These are phyloP conservation scores for Cytospora leucostoma DNA, from an alignment of 2,329 filamentous ascomycete species.

Conservation along the genomic window DNA sequence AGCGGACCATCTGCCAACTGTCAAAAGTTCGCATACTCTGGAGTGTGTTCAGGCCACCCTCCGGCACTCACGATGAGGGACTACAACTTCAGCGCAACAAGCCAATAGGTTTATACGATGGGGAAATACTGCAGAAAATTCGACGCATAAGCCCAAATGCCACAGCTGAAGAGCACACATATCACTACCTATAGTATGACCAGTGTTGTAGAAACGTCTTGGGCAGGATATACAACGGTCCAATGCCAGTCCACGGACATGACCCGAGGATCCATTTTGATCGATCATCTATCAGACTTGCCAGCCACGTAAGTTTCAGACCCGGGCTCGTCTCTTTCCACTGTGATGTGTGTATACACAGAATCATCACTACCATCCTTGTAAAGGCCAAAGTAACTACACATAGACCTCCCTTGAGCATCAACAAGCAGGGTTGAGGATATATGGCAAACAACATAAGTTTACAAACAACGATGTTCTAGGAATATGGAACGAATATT, in stretches of 20 bases:
- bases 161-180: neutral
- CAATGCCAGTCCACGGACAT: neutral
- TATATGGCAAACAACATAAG: no score
- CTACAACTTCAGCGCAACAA: neutral
- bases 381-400: no score
- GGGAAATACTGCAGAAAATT: neutral
- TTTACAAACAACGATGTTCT: no score
- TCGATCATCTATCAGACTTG: neutral
- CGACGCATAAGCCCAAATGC: neutral
- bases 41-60: no score
- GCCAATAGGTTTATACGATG: neutral
- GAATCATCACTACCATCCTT: neutral
- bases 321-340: neutral
- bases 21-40: neutral
- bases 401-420: no score
- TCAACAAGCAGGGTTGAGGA: no score
- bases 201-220: neutral
- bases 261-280: neutral
- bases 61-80: neutral
- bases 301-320: neutral
- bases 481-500: no score
- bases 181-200: neutral
- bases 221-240: no score
- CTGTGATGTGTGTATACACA: neutral
- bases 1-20: conserved; percentile 13